These are phyloP conservation scores for Debaryomyces singareniensis DNA, from an alignment of 1,139 yeast species.

Conservation along the genomic window DNA sequence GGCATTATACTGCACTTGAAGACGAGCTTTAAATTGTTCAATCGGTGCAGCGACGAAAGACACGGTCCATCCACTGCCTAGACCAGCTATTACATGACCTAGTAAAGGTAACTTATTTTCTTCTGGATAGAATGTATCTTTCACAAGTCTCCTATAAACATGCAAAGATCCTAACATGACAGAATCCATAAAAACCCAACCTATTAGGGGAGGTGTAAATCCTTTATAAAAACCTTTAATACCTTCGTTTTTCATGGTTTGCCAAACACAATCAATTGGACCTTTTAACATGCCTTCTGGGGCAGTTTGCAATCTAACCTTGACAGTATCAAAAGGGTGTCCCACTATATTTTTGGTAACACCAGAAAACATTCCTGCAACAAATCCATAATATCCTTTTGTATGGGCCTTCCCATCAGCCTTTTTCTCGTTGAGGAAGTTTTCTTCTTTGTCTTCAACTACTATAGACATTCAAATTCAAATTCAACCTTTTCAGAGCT, in stretches of 20 bases:
- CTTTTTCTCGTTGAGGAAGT: constrained; percentile 9
- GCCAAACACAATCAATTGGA: constrained; percentile 71
- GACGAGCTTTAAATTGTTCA: constrained; percentile 80
- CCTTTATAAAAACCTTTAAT: constrained; percentile 76
- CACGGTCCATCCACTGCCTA: constrained; percentile 90
- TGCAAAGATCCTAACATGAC: constrained; percentile 84
- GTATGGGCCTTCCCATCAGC: constrained; percentile 4
- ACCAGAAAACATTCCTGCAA: constrained; percentile 86
- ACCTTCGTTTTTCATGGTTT: constrained; percentile 73
- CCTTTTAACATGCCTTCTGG: constrained; percentile 66
- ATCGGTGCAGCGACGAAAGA: constrained; percentile 93
- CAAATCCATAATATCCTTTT: constrained; percentile 61
- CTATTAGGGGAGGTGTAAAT: constrained; percentile 85
- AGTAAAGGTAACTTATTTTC: constrained; percentile 58
- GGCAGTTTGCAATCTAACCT: constrained; percentile 83
- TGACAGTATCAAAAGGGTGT: constrained; percentile 89
- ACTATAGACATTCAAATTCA: constrained; percentile 25
- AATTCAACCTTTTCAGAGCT: too few relatives aligned
- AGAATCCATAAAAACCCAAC: constrained; percentile 92
- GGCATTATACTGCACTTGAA: constrained; percentile 87
- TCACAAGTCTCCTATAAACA: constrained; percentile 62
- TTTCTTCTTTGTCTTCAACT: constrained; percentile 23
- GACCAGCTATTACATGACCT: constrained; percentile 70
- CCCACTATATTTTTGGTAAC: constrained; percentile 85
- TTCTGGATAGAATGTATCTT: constrained; percentile 54